Conservation (phyloP, 1,284 basidiomycete genomes). For the Boletellus sp. region DNA sequence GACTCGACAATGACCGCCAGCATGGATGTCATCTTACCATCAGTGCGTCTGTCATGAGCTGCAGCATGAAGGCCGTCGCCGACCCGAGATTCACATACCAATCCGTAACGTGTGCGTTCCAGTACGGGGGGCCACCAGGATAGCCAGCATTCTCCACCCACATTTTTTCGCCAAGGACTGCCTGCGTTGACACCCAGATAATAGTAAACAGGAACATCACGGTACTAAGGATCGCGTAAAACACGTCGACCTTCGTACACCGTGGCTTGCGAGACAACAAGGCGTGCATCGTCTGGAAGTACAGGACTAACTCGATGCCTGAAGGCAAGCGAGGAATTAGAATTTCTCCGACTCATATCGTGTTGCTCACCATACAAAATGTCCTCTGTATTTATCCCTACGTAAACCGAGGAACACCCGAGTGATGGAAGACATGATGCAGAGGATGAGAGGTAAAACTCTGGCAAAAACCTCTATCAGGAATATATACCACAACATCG, state of each 20-base stretch:
- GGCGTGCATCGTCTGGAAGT: conserved; percentile 22
- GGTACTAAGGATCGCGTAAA: conserved; percentile 26
- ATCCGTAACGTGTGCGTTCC: conserved; percentile 6
- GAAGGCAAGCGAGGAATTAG: background rate
- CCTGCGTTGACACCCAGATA: conserved; percentile 22
- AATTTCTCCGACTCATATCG: background rate
- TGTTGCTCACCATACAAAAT: conserved; percentile 24
- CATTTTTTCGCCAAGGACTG: conserved; percentile 25
- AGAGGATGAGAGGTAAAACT: background rate
- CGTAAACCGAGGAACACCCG: conserved; percentile 23
- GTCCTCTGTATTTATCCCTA: conserved; percentile 25
- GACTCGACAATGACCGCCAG: conserved; percentile 25
- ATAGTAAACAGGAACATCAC: conserved; percentile 24
- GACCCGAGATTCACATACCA: conserved; percentile 27
- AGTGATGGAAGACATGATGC: conserved; percentile 19
- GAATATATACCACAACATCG: conserved; percentile 10
- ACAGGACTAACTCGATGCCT: conserved; percentile 26
- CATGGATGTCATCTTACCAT: conserved; percentile 19
- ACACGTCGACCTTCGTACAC: conserved; percentile 10
- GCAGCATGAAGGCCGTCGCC: conserved; percentile 18
- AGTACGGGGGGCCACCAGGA: conserved; percentile 22
- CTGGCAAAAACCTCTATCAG: background rate
- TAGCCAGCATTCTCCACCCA: conserved; percentile 17
- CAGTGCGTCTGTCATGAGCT: conserved; percentile 28
- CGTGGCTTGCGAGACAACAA: conserved; percentile 6